These are phyloP conservation scores for Centella asiatica DNA, from an alignment of 129 eudicot genomes.

Conservation along the genomic window DNA sequence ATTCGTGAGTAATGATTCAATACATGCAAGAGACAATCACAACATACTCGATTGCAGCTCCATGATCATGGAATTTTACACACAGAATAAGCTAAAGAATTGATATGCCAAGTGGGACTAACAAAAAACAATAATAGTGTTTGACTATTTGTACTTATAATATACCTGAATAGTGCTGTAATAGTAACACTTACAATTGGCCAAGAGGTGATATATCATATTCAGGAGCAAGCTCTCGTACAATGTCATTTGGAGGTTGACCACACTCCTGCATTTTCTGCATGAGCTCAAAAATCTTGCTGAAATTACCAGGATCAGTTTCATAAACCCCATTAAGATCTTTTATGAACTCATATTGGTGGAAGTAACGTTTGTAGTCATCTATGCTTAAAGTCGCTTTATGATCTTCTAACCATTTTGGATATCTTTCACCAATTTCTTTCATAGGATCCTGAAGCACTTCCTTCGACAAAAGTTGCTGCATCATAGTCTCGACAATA, in stretches of 20 bases:
- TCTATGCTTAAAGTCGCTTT: constrained; percentile 58
- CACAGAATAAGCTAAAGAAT: no score
- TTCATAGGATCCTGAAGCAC: constrained; percentile 92
- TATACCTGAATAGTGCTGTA: background rate
- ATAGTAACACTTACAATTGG: constrained; percentile 66
- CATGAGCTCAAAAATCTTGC: constrained; percentile 94
- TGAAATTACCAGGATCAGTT: constrained; percentile 71
- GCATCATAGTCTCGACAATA: constrained; percentile 94
- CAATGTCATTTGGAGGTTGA: constrained; percentile 93
- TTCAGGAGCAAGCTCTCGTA: constrained; percentile 86
- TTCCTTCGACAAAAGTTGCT: constrained; percentile 90
- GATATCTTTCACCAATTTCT: constrained; percentile 94
- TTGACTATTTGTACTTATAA: background rate
- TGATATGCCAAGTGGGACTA: no score
- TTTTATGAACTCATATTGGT: constrained; percentile 65
- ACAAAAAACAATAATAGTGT: background rate
- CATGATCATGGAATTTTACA: no score
- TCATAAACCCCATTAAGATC: constrained; percentile 79
- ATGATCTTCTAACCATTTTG: constrained; percentile 87
- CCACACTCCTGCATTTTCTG: constrained; percentile 99
- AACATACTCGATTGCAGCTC: no score
- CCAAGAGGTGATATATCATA: constrained; percentile 83
- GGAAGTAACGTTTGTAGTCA: constrained; percentile 56
- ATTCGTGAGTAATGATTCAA: background rate
- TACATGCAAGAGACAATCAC: background rate